Percentiles rank a stretch among this genome's conserved stretches.
Evolutionary conservation across 2,329 filamentous ascomycete genomes (phyloP).

Genomic region (Emmonsiellopsis sp.): DNA sequence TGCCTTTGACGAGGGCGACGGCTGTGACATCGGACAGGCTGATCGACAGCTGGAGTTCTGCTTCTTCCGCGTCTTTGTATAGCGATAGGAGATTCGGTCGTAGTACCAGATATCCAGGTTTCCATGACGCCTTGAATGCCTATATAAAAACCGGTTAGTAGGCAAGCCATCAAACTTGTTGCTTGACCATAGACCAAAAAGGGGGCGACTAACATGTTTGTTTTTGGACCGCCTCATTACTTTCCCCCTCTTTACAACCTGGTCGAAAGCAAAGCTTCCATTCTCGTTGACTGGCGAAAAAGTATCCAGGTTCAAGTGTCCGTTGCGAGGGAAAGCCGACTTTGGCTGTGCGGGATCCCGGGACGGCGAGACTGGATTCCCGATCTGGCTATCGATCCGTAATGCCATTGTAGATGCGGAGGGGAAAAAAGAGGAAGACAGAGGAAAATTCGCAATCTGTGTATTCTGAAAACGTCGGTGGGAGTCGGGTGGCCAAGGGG

Average conservation of each 20-base stretch:
- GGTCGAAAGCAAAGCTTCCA: slow-evolving; percentile 91
- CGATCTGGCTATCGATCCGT: slow-evolving; percentile 1
- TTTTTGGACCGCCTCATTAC: slow-evolving; percentile 84
- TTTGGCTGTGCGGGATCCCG: neutral
- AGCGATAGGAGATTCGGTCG: slow-evolving; percentile 83
- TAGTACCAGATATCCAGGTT: slow-evolving; percentile 77
- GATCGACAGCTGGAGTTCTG: slow-evolving; percentile 80
- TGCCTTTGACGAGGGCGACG: slow-evolving; percentile 77
- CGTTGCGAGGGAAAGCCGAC: slow-evolving; percentile 23
- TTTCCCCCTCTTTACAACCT: slow-evolving; percentile 80
- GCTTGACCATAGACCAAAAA: neutral
- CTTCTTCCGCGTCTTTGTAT: slow-evolving; percentile 86
- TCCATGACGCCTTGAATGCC: slow-evolving; percentile 65
- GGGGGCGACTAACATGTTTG: slow-evolving; percentile 59
- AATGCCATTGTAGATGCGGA: neutral
- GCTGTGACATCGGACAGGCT: slow-evolving; percentile 83
- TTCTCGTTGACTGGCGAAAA: slow-evolving; percentile 87
- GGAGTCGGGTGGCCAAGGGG: neutral
- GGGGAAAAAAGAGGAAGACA: neutral
- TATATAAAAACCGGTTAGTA: slow-evolving; percentile 9
- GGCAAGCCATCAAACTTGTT: slow-evolving; percentile 7
- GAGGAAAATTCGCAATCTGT: neutral
- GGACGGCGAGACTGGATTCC: neutral
- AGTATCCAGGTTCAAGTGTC: slow-evolving; percentile 49
- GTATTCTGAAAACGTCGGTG: neutral